Evolutionary conservation across 768 basidiomycete genomes (phyloP).

Genomic region (Tricholoma matsutake): DNA sequence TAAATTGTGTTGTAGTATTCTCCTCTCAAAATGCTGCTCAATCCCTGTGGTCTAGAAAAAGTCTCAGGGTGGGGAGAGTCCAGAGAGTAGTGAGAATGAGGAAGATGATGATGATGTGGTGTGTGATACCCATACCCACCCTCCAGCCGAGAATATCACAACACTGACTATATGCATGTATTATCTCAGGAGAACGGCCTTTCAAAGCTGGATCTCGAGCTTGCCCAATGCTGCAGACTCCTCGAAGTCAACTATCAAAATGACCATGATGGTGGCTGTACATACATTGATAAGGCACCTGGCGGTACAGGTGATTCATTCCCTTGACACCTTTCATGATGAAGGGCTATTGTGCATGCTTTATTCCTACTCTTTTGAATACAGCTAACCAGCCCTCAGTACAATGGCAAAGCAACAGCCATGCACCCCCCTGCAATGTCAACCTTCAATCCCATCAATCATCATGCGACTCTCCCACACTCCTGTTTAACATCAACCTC

Average conservation of each 20-base stretch:
- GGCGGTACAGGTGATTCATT: not conserved
- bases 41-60: not conserved
- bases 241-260: too few relatives aligned
- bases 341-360: not conserved
- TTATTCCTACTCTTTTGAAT: not conserved
- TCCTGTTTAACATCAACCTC: not conserved
- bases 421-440: not conserved
- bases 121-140: not conserved
- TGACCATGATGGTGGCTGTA: too few relatives aligned
- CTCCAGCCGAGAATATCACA: not conserved
- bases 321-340: not conserved
- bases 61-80: not conserved
- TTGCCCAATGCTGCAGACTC: not conserved
- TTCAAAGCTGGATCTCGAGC: too few relatives aligned
- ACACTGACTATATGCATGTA: not conserved
- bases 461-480: not conserved
- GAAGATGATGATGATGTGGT: not conserved
- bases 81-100: not conserved
- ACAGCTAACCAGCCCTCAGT: not conserved
- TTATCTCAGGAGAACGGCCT: not conserved
- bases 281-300: too few relatives aligned
- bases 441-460: not conserved
- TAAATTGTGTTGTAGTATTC: not conserved
- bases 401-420: not conserved
- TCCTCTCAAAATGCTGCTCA: not conserved